Conservation (phyloP, 768 basidiomycete species). For the Suillus sp. region DNA sequence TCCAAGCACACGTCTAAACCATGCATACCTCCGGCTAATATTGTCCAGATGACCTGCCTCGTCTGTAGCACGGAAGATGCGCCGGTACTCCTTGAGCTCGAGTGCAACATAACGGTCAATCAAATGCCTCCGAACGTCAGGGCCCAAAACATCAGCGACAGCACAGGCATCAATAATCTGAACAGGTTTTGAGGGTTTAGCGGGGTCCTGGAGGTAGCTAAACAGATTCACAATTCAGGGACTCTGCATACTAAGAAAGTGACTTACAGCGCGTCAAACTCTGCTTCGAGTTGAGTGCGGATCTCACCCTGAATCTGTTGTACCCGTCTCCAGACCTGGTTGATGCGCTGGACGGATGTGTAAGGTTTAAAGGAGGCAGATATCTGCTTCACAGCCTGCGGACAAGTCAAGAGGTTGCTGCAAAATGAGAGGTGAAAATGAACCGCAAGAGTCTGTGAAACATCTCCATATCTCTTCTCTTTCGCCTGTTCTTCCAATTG, state of each 20-base stretch:
- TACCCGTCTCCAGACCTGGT: conserved; percentile 75
- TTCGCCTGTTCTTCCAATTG: conserved; percentile 80
- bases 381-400: conserved; percentile 86
- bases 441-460: conserved; percentile 80
- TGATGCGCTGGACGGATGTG: conserved; percentile 72
- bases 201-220: conserved; percentile 81
- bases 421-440: conserved; percentile 20
- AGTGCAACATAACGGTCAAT: conserved; percentile 88
- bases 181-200: conserved; percentile 62
- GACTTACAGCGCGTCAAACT: conserved; percentile 92
- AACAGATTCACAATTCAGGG: conserved; percentile 7
- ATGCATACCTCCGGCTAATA: conserved; percentile 87
- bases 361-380: conserved; percentile 79
- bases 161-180: conserved; percentile 81
- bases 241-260: neutral
- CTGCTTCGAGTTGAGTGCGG: conserved; percentile 78
- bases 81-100: conserved; percentile 93
- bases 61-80: conserved; percentile 90
- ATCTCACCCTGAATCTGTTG: conserved; percentile 83
- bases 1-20: conserved; percentile 86
- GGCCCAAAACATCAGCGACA: conserved; percentile 88
- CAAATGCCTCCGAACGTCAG: conserved; percentile 78
- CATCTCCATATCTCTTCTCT: conserved; percentile 79
- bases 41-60: conserved; percentile 98
- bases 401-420: conserved; percentile 3